Conservation (phyloP, 1,139 yeast species). For the Hemisphaericaspora xylofermentans region DNA sequence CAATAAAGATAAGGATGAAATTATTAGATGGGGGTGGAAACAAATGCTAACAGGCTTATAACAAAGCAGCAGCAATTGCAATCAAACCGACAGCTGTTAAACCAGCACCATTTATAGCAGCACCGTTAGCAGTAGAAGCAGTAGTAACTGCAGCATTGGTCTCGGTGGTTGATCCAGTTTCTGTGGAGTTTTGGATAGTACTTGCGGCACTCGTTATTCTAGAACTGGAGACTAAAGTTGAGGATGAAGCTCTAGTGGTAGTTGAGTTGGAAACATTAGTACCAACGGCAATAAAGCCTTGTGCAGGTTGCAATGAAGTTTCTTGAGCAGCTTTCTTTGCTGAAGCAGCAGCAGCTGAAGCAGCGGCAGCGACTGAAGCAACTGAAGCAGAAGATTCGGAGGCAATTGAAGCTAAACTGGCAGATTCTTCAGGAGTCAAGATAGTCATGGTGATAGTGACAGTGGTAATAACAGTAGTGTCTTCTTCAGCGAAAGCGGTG, state of each 20-base stretch:
- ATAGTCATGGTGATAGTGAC: conserved; percentile 44
- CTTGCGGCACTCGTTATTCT: conserved; percentile 10
- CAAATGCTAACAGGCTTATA: conserved; percentile 7
- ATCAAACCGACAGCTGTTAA: conserved; percentile 49
- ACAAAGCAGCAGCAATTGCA: conserved; percentile 47
- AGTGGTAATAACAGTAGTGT: conserved; percentile 44
- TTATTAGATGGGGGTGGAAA: background rate
- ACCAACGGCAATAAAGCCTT: conserved; percentile 50
- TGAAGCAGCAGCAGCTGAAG: conserved; percentile 19
- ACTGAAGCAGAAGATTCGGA: conserved; percentile 17
- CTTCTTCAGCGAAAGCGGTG: conserved; percentile 30
- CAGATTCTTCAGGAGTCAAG: conserved; percentile 42
- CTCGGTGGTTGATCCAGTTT: conserved; percentile 6
- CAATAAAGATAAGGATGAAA: no score
- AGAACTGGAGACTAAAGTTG: conserved; percentile 11
- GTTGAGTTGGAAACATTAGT: conserved; percentile 26
- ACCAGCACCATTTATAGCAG: conserved; percentile 32
- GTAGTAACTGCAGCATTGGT: conserved; percentile 12
- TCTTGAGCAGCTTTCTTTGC: conserved; percentile 15
- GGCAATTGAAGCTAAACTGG: conserved; percentile 25
- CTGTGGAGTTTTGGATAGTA: conserved; percentile 7
- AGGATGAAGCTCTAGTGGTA: conserved; percentile 10
- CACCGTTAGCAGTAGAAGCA: conserved; percentile 24
- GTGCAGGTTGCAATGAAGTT: conserved; percentile 34
- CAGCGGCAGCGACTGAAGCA: conserved; percentile 18